Conservation (phyloP, 1,284 basidiomycete species). For the Ganoderma leucocontextum region DNA sequence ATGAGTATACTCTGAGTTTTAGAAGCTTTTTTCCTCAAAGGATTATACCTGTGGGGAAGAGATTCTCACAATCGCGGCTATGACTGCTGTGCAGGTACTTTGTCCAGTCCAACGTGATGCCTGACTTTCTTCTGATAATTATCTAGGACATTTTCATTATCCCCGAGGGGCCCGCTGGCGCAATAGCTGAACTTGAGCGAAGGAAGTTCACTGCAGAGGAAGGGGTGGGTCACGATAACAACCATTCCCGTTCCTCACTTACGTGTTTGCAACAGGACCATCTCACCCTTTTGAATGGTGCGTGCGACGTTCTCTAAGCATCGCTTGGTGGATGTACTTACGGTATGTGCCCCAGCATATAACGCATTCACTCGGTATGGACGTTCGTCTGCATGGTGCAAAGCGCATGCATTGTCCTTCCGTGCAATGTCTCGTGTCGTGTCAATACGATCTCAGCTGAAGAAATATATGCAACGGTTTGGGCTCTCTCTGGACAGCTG, state of each 20-base stretch:
- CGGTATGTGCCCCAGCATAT: conserved; percentile 66
- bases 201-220: conserved; percentile 97
- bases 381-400: conserved; percentile 89
- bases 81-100: conserved; percentile 86
- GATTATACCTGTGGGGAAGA: conserved; percentile 91
- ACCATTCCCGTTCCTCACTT: conserved; percentile 1
- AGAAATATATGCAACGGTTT: conserved; percentile 93
- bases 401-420: conserved; percentile 91
- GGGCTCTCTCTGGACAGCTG: conserved; percentile 81
- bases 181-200: conserved; percentile 88
- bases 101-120: conserved; percentile 17
- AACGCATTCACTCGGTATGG: conserved; percentile 92
- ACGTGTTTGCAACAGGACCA: conserved; percentile 71
- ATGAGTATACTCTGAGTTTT: conserved; percentile 23
- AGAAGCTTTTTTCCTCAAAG: conserved; percentile 85
- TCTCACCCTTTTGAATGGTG: conserved; percentile 90
- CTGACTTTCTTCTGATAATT: not conserved
- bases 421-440: conserved; percentile 92
- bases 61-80: conserved; percentile 93
- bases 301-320: conserved; percentile 22
- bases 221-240: conserved; percentile 66
- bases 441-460: conserved; percentile 90
- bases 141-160: conserved; percentile 87
- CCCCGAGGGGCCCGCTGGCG: conserved; percentile 84
- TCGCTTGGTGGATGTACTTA: not conserved